Percentiles rank a stretch among this genome's conserved stretches.
Conservation (phyloP, 2,329 filamentous ascomycete species). For the Aspergillus spinulosporus region DNA sequence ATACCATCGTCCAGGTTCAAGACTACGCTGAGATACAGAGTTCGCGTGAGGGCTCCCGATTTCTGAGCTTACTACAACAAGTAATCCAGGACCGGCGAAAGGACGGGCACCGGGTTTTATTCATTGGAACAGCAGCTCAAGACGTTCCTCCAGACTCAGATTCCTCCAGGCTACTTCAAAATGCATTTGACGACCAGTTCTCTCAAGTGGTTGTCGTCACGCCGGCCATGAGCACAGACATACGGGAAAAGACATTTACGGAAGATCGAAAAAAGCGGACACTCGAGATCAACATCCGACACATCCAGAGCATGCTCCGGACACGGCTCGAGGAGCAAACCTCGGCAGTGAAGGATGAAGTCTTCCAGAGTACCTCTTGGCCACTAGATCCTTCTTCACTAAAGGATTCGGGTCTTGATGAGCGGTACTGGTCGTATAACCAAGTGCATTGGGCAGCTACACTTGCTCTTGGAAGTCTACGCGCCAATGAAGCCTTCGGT, state of each 20-base stretch:
- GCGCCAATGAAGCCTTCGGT: slow-evolving; percentile 43
- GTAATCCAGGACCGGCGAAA: slow-evolving; percentile 71
- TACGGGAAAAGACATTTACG: slow-evolving; percentile 45
- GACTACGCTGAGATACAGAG: slow-evolving; percentile 77
- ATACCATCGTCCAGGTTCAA: slow-evolving; percentile 73
- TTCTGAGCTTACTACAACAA: slow-evolving; percentile 69
- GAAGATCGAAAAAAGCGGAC: slow-evolving; percentile 52
- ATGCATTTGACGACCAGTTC: slow-evolving; percentile 46
- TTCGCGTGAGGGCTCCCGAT: slow-evolving; percentile 65
- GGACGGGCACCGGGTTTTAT: slow-evolving; percentile 68
- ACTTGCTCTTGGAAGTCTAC: slow-evolving; percentile 53
- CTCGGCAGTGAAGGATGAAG: slow-evolving; percentile 32
- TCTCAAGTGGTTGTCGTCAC: slow-evolving; percentile 58
- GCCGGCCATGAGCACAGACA: slow-evolving; percentile 45
- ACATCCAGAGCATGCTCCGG: slow-evolving; percentile 63
- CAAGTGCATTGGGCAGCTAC: slow-evolving; percentile 62
- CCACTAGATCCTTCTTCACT: slow-evolving; percentile 29
- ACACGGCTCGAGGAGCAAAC: slow-evolving; percentile 37
- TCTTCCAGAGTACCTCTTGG: slow-evolving; percentile 36
- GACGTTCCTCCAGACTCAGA: slow-evolving; percentile 44
- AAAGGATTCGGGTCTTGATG: slow-evolving; percentile 46
- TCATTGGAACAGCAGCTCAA: slow-evolving; percentile 73
- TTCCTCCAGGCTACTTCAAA: slow-evolving; percentile 50
- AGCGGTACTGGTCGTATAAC: slow-evolving; percentile 59
- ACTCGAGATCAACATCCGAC: slow-evolving; percentile 62